phyloP scores from a whole-genome alignment of 2,329 filamentous ascomycete genomes.

The Mollisia scopiformis region DNA sequence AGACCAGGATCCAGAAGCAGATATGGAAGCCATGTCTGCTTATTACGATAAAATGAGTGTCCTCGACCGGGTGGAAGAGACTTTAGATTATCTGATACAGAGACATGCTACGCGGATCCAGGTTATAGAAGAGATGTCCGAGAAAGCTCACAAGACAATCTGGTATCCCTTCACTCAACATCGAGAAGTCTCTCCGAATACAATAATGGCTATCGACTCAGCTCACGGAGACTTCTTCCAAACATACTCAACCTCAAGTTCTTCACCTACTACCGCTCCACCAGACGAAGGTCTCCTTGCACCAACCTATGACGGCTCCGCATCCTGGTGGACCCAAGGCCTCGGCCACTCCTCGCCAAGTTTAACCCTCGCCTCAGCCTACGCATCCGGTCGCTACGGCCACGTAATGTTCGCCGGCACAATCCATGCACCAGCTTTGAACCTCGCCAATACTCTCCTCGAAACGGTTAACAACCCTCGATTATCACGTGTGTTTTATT shows the following conservation, averaged over 20 bases:
- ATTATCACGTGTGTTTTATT: slow-evolving; percentile 75
- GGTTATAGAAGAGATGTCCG: slow-evolving; percentile 62
- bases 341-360: slow-evolving; percentile 77
- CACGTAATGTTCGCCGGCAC: slow-evolving; percentile 87
- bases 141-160: slow-evolving; percentile 64
- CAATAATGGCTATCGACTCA: slow-evolving; percentile 78
- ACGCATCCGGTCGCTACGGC: slow-evolving; percentile 82
- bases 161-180: slow-evolving; percentile 93
- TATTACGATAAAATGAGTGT: slow-evolving; percentile 63
- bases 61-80: slow-evolving; percentile 41
- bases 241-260: slow-evolving; percentile 39
- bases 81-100: slow-evolving; percentile 54
- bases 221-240: slow-evolving; percentile 81
- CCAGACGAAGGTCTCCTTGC: slow-evolving; percentile 48
- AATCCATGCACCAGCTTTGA: slow-evolving; percentile 77
- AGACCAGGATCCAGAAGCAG: slow-evolving; percentile 41
- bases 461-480: slow-evolving; percentile 63
- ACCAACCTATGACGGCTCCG: slow-evolving; percentile 80
- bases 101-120: slow-evolving; percentile 60
- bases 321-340: slow-evolving; percentile 92
- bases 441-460: slow-evolving; percentile 68
- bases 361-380: slow-evolving; percentile 74
- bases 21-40: slow-evolving; percentile 58
- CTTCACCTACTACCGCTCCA: slow-evolving; percentile 7
- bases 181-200: slow-evolving; percentile 58